Base-by-base conservation (phyloP, 176 grass and related monocot species). In the Panicum miliaceum region DNA sequence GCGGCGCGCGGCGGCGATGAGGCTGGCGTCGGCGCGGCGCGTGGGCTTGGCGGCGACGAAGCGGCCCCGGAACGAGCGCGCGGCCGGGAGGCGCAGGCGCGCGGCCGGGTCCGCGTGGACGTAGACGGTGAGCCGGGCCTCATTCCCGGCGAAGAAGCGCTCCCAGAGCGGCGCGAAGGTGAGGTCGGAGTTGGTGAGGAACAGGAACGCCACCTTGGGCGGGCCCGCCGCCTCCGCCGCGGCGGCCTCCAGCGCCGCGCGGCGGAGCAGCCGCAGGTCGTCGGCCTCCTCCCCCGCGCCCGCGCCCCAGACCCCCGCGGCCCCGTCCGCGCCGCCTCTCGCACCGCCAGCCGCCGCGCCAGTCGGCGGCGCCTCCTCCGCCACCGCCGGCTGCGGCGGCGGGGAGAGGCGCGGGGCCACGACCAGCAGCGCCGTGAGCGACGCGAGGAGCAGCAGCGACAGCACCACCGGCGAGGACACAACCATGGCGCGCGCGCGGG, bases 171-270 rank as follows among this genome's bases (percentile, higher is more conserved):
- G 93, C 22, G 91, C 85, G 89, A 98, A 95, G 71, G 75, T 80
- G 84, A 98, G 89, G 79, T 95, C 89, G 8, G 93, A 88, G 80
- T 86, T 93, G 32, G 96, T 95, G 3, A 98, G 85, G 85, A 98
- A 98, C 20, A 98, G 32, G 68, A 98, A 95, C 7, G 96, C 96
- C 54, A 98, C 89, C 89, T 98, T 98, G 38, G 90, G 86, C 32
- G 73, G 48, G 4, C n/a, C 59, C 6, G 69, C 67, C 38, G 66
- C 69, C 4, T 4, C 22, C 0, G 14, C 27, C 0, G 64, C 22
- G 8, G 59, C 34, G 0, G 45, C 68, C 8, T 84, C 88, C 3
- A 90, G 88, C 42, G 85, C 92, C 12, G 40, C 90, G 42, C 93
- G 93, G 1, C 93, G 85, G 83, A 88, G 84, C 26, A 92, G 90